A percentile compares a stretch with the other conserved stretches of the same genome.
phyloP scores from a whole-genome alignment of 495 filamentous ascomycete genomes.

The Xylaria bambusicola region DNA sequence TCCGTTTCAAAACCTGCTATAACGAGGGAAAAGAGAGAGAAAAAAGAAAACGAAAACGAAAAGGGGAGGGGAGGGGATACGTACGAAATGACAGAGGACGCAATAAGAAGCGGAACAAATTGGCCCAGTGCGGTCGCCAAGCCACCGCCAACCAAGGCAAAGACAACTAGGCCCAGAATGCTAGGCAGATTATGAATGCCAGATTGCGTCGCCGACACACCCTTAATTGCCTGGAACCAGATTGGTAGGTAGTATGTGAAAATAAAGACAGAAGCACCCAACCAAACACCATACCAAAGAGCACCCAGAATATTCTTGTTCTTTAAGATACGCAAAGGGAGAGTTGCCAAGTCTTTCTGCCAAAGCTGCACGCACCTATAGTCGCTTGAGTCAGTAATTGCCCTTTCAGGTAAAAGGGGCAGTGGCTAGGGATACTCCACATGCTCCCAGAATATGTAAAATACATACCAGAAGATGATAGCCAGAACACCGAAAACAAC shows the following conservation, averaged over 20 bases:
- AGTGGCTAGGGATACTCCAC: too few species aligned
- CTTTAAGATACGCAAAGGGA: too few species aligned
- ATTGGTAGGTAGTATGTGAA: conserved; percentile 64
- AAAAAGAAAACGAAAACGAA: too few species aligned
- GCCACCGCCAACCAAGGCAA: conserved; percentile 34
- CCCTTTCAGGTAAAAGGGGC: too few species aligned
- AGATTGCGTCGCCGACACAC: conserved; percentile 46
- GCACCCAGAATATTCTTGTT: too few species aligned
- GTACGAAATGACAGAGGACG: too few species aligned
- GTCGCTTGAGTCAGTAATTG: neutral
- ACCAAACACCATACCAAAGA: conserved; percentile 23
- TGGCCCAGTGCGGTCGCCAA: conserved; percentile 34
- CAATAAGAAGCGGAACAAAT: conserved; percentile 41
- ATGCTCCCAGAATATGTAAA: too few species aligned
- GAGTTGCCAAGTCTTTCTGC: too few species aligned
- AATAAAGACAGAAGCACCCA: conserved; percentile 47
- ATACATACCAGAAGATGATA: conserved; percentile 43
- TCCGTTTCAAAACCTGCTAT: too few species aligned
- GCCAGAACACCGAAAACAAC: conserved; percentile 44
- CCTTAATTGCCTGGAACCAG: conserved; percentile 59
- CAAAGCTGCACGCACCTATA: too few species aligned
- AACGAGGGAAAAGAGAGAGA: too few species aligned
- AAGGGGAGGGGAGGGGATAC: too few species aligned
- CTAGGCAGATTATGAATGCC: conserved; percentile 56
- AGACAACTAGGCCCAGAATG: conserved; percentile 41